A percentile compares a stretch with the other conserved stretches of the same genome.
Conservation (phyloP, 2,329 filamentous ascomycete species). For the Waltergamsia citrina region DNA sequence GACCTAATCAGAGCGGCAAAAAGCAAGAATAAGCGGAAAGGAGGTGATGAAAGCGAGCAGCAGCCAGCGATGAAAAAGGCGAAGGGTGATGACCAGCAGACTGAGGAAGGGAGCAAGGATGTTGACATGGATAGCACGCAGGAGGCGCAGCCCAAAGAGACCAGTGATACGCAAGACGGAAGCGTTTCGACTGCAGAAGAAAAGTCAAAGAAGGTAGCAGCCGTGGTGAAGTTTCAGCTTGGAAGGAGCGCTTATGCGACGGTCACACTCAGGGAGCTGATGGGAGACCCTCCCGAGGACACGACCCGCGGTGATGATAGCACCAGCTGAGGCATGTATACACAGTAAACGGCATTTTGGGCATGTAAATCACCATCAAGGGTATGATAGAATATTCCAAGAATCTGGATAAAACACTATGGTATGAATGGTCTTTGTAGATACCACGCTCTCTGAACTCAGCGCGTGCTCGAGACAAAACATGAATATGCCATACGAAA, state of each 20-base stretch:
- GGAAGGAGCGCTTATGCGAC: slow-evolving; percentile 78
- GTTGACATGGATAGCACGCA: slow-evolving; percentile 11
- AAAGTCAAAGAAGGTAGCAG: slow-evolving; percentile 49
- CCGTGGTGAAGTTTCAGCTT: slow-evolving; percentile 66
- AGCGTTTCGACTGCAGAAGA: too few relatives aligned
- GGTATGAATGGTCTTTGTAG: too few relatives aligned
- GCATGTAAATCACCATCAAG: too few relatives aligned
- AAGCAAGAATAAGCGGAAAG: slow-evolving; percentile 10
- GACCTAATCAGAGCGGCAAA: slow-evolving; percentile 49
- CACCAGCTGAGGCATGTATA: too few relatives aligned
- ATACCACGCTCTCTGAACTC: too few relatives aligned
- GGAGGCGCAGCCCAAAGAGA: background rate
- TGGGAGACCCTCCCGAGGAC: slow-evolving; percentile 33
- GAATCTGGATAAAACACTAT: too few relatives aligned
- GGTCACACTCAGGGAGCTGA: slow-evolving; percentile 71
- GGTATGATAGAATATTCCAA: too few relatives aligned
- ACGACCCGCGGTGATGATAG: too few relatives aligned
- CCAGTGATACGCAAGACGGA: slow-evolving; percentile 4
- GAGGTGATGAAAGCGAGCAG: slow-evolving; percentile 4
- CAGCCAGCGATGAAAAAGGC: slow-evolving; percentile 11
- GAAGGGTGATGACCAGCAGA: slow-evolving; percentile 6
- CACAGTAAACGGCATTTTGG: too few relatives aligned
- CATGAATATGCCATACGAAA: too few relatives aligned
- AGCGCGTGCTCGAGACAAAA: too few relatives aligned
- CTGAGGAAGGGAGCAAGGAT: slow-evolving; percentile 13